phyloP scores from a whole-genome alignment of 768 basidiomycete species.

The Gloeophyllum trabeum region DNA sequence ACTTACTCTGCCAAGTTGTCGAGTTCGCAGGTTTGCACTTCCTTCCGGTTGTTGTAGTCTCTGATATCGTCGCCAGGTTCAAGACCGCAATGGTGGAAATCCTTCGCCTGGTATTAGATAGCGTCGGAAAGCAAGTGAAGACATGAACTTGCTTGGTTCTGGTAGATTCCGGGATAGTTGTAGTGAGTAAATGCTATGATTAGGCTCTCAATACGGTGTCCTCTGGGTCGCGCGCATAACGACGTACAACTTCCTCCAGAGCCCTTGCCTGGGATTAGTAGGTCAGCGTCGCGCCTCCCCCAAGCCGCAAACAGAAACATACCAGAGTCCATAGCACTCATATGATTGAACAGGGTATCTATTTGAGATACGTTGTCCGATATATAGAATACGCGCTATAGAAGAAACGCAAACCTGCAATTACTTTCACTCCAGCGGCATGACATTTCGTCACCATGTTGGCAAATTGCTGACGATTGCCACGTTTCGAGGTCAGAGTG shows the following conservation, averaged over 20 bases:
- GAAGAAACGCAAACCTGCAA: slow-evolving; percentile 24
- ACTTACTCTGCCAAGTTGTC: slow-evolving; percentile 18
- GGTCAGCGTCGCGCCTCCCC: too few species aligned
- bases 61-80: slow-evolving; percentile 31
- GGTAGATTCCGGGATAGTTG: slow-evolving; percentile 11
- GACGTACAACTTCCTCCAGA: too few species aligned
- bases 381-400: background rate
- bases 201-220: too few species aligned
- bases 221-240: too few species aligned
- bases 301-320: too few species aligned
- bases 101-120: slow-evolving; percentile 12
- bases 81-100: slow-evolving; percentile 50
- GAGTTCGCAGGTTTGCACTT: slow-evolving; percentile 28
- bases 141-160: background rate
- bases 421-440: slow-evolving; percentile 43
- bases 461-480: slow-evolving; percentile 4
- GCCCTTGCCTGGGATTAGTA: too few species aligned
- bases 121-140: background rate
- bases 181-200: slow-evolving; percentile 1
- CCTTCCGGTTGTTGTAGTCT: slow-evolving; percentile 15
- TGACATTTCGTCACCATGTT: slow-evolving; percentile 38
- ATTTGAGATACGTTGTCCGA: slow-evolving; percentile 1
- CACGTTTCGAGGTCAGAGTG: slow-evolving; percentile 13
- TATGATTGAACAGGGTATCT: slow-evolving; percentile 14
- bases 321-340: slow-evolving; percentile 11